A percentile compares a stretch with the other conserved stretches of the same genome.
Conservation (phyloP, 2,329 filamentous ascomycete species). For the Fusarium citri region DNA sequence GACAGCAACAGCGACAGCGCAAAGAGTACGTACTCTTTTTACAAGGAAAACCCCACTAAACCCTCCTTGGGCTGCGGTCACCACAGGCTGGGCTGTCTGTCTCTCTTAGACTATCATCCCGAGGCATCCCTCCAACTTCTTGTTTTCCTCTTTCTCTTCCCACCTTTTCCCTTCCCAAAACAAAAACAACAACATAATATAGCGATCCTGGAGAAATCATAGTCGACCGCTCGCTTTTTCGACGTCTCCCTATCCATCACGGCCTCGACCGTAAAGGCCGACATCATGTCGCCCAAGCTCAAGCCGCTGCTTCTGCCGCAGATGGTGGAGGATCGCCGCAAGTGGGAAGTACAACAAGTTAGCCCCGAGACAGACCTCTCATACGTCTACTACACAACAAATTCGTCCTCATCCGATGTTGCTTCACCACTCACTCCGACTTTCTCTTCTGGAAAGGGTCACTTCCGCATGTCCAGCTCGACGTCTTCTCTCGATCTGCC, state of each 20-base stretch:
- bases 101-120: slow-evolving; percentile 28
- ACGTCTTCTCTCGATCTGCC: slow-evolving; percentile 79
- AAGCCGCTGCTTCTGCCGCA: slow-evolving; percentile 66
- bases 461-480: slow-evolving; percentile 77
- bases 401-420: slow-evolving; percentile 73
- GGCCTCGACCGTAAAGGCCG: slow-evolving; percentile 43
- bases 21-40: slow-evolving; percentile 2
- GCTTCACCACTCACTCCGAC: slow-evolving; percentile 78
- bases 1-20: slow-evolving; percentile 11
- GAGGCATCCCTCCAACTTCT: slow-evolving; percentile 39
- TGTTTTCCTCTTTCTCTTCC: slow-evolving; percentile 5
- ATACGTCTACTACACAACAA: slow-evolving; percentile 59
- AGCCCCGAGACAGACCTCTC: slow-evolving; percentile 51
- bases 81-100: slow-evolving; percentile 19
- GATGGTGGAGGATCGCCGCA: slow-evolving; percentile 63
- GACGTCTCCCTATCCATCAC: slow-evolving; percentile 29
- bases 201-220: neutral
- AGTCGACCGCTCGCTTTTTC: slow-evolving; percentile 33
- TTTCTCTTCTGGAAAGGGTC: slow-evolving; percentile 70
- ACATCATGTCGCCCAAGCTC: slow-evolving; percentile 61
- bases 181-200: slow-evolving; percentile 5
- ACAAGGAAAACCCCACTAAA: slow-evolving; percentile 18
- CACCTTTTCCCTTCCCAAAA: slow-evolving; percentile 25
- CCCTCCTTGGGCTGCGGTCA: slow-evolving; percentile 30
- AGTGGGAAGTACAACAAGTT: slow-evolving; percentile 51